Base-by-base conservation (phyloP, 768 basidiomycete genomes). In the Tubosaeta sp. region DNA sequence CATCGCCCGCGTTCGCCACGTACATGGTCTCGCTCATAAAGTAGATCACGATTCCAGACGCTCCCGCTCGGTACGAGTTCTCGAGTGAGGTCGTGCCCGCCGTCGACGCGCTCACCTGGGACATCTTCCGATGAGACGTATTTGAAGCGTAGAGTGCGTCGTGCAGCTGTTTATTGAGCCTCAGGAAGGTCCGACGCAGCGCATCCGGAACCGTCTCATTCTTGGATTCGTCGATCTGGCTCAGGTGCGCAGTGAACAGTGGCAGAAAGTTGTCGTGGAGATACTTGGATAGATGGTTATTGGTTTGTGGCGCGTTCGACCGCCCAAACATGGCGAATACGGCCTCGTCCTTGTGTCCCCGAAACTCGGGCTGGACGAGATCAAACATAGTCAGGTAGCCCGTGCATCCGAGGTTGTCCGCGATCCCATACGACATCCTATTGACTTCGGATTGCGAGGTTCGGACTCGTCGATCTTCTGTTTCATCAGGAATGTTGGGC, bases 251-350 rank as follows among this genome's bases (percentile, higher is more conserved):
- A 25, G 71, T 67, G 63, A 98, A 85, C 27, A 79, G 78, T 5
- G 70, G 59, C 8, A 86, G 69, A 65, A 95, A 95, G 49, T 83
- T 77, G 66, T 95, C 92, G 54, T 87, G 88, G 6, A 97, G 76
- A 64, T 79, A 95, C 68, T 90, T 92, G 34, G 92, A 82, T 19
- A 95, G 72, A 35, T 76, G 76, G 49, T 88, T 90, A 48, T 83
- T 83, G 59, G 73, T 80, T 22, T 72, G 72, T 6, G 74, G 74
- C 4, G 82, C 72, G 17, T 82, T 76, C 6, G 83, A 76, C 3
- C 88, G 82, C 13, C 95, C 95, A 68, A 98, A 98, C 85, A 99
- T 92, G 19, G 93, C 97, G 62, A 99, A 97, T 17, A 99, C 75
- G 12, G 91, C 91, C 66, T 95, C 90, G 62, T 85, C 83, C 43